These are phyloP conservation scores for Asterionellopsis glacialis DNA, from an alignment of 108 stramenopile genomes.

Conservation along the genomic window DNA sequence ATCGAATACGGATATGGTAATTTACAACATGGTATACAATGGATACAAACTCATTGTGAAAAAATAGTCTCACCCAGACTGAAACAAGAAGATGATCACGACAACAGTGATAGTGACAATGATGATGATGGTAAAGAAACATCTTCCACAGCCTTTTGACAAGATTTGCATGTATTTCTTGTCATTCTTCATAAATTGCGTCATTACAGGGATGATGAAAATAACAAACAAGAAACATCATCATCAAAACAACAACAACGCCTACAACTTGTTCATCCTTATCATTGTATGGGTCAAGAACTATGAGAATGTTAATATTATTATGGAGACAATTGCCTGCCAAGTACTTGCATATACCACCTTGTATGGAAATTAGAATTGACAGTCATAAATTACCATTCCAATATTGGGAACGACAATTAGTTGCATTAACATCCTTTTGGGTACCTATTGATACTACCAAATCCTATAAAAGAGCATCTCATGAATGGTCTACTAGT, in stretches of 20 bases:
- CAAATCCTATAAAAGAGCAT: not conserved
- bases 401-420: conserved; percentile 48
- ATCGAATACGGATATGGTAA: conserved; percentile 17
- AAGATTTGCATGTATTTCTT: conserved; percentile 17
- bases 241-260: too few relatives aligned
- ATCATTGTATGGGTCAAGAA: too few relatives aligned
- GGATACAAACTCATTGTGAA: conserved; percentile 9
- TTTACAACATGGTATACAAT: conserved; percentile 32
- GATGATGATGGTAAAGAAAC: too few relatives aligned
- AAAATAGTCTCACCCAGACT: too few relatives aligned
- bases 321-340: conserved; percentile 18
- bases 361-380: conserved; percentile 33
- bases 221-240: too few relatives aligned
- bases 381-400: conserved; percentile 14
- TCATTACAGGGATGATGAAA: conserved; percentile 11
- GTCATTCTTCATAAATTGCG: conserved; percentile 24
- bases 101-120: too few relatives aligned
- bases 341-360: conserved; percentile 49
- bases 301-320: too few relatives aligned
- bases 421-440: conserved; percentile 51
- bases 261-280: too few relatives aligned
- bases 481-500: too few relatives aligned
- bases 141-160: too few relatives aligned
- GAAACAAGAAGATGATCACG: too few relatives aligned
- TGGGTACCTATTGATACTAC: conserved; percentile 24